phyloP scores from a whole-genome alignment of 2,329 filamentous ascomycete genomes.

The Pseudogymnoascus sp. region DNA sequence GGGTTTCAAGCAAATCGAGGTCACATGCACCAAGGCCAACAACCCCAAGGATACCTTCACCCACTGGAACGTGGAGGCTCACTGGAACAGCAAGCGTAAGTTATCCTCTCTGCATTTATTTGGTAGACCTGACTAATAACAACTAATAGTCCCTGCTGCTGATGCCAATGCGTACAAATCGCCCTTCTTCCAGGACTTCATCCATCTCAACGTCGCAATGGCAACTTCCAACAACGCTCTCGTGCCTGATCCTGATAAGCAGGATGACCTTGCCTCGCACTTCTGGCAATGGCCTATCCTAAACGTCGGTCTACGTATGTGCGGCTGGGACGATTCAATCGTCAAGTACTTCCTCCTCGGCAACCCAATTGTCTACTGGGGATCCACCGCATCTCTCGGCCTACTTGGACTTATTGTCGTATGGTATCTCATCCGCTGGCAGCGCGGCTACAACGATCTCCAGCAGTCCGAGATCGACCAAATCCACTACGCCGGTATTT shows the following conservation, averaged over 20 bases:
- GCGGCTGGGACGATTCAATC: conserved; percentile 90
- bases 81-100: conserved; percentile 88
- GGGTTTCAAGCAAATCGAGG: conserved; percentile 99
- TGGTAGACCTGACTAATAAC: conserved; percentile 24
- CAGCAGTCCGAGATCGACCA: conserved; percentile 76
- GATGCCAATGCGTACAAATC: conserved; percentile 92
- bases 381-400: conserved; percentile 71
- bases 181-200: conserved; percentile 94
- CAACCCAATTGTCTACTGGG: conserved; percentile 96
- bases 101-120: conserved; percentile 20
- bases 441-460: conserved; percentile 85
- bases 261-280: conserved; percentile 90
- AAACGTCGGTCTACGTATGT: conserved; percentile 94
- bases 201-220: conserved; percentile 98
- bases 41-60: conserved; percentile 90
- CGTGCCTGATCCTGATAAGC: conserved; percentile 96
- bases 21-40: conserved; percentile 88
- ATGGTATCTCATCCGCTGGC: conserved; percentile 92
- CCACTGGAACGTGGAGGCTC: conserved; percentile 97
- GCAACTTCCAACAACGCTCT: conserved; percentile 99
- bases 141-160: conserved; percentile 64
- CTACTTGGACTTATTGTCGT: conserved; percentile 63
- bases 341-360: conserved; percentile 98
- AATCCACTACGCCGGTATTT: conserved; percentile 88
- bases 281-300: conserved; percentile 99